Conservation (phyloP, 495 filamentous ascomycete genomes). For the Daldinia childiae region DNA sequence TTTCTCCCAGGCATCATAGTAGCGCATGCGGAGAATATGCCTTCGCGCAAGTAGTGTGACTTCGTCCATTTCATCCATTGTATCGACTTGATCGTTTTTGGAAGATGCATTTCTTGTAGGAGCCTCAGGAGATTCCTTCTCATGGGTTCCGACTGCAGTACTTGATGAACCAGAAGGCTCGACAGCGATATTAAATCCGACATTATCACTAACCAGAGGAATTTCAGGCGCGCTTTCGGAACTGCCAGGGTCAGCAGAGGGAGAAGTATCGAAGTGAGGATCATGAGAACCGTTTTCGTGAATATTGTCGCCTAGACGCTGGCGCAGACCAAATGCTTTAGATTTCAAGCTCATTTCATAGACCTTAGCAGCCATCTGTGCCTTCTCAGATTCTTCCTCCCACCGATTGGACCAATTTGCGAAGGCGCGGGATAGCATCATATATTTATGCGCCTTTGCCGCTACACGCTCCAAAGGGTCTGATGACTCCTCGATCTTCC, state of each 20-base stretch:
- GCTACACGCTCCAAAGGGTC: conserved; percentile 69
- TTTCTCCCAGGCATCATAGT: conserved; percentile 80
- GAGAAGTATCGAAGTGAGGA: conserved; percentile 4
- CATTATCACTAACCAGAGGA: not conserved
- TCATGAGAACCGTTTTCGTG: not conserved
- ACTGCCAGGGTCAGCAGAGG: not conserved
- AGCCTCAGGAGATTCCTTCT: not conserved
- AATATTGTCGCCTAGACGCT: not conserved
- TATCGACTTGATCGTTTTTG: conserved; percentile 5
- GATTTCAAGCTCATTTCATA: conserved; percentile 46
- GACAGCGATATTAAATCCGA: not conserved
- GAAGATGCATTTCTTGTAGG: not conserved
- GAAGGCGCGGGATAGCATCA: conserved; percentile 75
- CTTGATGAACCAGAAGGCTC: not conserved
- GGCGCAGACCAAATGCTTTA: conserved; percentile 37
- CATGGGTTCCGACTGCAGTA: not conserved
- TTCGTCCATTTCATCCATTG: conserved; percentile 43
- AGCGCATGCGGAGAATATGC: conserved; percentile 74
- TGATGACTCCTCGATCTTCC: conserved; percentile 68
- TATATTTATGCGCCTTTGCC: conserved; percentile 68
- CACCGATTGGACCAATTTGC: conserved; percentile 75
- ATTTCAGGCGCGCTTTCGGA: not conserved
- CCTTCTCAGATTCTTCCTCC: conserved; percentile 63
- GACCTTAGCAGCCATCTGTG: conserved; percentile 41
- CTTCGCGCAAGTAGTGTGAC: conserved; percentile 68